A percentile compares a stretch with the other conserved stretches of the same genome.
Evolutionary conservation across 805 yeast genomes (phyloP).

Genomic region (Dipodascopsis uninucleata): DNA sequence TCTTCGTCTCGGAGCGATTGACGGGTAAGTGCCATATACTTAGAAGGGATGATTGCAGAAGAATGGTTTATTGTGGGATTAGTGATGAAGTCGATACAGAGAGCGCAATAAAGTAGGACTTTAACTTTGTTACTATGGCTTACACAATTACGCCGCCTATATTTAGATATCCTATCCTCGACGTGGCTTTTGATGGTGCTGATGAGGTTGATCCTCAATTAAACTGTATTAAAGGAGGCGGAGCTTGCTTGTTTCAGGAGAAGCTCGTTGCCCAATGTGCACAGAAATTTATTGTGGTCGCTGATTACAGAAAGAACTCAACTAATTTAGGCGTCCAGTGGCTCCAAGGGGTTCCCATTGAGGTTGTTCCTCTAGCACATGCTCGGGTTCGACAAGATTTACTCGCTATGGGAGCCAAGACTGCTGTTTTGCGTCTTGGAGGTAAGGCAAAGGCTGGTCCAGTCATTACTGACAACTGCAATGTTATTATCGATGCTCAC

Average conservation of each 20-base stretch:
- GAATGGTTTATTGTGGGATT: too few relatives aligned
- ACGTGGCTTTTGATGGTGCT: conserved; percentile 97
- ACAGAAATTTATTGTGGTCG: conserved; percentile 75
- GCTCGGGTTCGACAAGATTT: conserved; percentile 70
- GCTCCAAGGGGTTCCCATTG: conserved; percentile 92
- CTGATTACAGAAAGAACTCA: conserved; percentile 84
- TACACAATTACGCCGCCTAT: conserved; percentile 2
- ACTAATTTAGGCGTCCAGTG: conserved; percentile 71
- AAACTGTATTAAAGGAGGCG: conserved; percentile 96
- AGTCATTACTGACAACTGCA: conserved; percentile 90
- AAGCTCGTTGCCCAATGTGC: conserved; percentile 86
- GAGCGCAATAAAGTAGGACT: too few relatives aligned
- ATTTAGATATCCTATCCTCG: conserved; percentile 53
- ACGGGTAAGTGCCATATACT: conserved; percentile 48
- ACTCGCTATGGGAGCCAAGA: conserved; percentile 57
- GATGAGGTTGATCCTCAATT: conserved; percentile 85
- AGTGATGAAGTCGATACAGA: too few relatives aligned
- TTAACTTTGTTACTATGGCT: background rate
- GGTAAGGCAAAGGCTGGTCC: conserved; percentile 95
- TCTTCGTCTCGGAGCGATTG: conserved; percentile 71
- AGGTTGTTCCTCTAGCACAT: conserved; percentile 85
- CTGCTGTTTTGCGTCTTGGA: conserved; percentile 72
- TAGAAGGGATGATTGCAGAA: background rate
- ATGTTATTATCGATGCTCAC: conserved; percentile 87
- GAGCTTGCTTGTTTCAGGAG: conserved; percentile 96